Evolutionary conservation across 495 filamentous ascomycete genomes (phyloP), one percentile per base, ranked within the genome.

Genomic region (Trichoderma erinaceum): DNA sequence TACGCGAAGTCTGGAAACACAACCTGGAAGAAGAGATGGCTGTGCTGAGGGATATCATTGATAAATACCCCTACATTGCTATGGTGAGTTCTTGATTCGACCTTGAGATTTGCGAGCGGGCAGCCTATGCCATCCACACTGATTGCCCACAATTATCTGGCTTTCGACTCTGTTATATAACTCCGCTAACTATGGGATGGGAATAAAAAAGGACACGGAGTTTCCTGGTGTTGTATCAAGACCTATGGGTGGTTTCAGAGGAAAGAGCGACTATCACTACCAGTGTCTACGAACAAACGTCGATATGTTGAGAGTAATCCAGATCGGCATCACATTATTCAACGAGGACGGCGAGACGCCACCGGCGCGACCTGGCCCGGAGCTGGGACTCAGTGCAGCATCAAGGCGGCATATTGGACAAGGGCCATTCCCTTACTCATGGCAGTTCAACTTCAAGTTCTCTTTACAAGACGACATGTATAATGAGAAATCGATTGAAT

Each of bases 361-460:
- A 8, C 92, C 90, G 12, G 84, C 88, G 4, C 87, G 84, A 69
- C 84, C 83, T 10, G 82, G 86, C 41, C 87, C 91, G 69, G 79
- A 81, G 77, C 80, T 75, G 76, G 85, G 78, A 72, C 80, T 78
- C 71, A 79, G 78, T 18, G 68, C 71, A 4, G 75, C 69, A 18
- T 68, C 71, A 44, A 75, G 77, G 69, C 75, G 80, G 64, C 80
- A 82, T 67, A 77, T 76, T 68, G 84, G 80, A 67, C 82, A 90
- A 63, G 79, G 85, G 8, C 86, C 88, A 32, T 85, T 90, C 41
- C 93, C 93, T 12, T 94, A 89, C 72, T 96, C 95, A 23, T 99
- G 95, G 95, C 92, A 96, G 70, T 99, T 99, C 84, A 97, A 99
- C 80, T 99, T 99, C 79, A 91, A 93, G 72, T 99, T 98, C 75